These are phyloP conservation scores for Corymbia calophylla DNA, from an alignment of 441 rosid genomes.

Conservation along the genomic window DNA sequence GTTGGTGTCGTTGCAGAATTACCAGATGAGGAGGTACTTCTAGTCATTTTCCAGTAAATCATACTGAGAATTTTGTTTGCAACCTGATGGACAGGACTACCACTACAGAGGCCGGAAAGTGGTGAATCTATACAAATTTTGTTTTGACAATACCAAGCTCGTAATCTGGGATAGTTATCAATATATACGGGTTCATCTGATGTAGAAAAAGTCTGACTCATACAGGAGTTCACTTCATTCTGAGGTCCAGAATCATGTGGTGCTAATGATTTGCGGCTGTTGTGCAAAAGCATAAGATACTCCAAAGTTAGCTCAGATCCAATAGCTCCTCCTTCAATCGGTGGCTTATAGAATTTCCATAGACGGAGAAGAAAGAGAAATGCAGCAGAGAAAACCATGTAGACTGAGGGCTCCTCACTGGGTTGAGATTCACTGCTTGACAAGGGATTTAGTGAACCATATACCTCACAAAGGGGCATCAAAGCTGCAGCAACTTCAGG, in stretches of 20 bases:
- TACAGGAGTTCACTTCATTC: constrained; percentile 13
- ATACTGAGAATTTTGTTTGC: constrained; percentile 49
- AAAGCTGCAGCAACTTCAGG: constrained; percentile 73
- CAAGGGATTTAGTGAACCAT: constrained; percentile 49
- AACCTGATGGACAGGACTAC: constrained; percentile 54
- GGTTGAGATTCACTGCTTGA: constrained; percentile 19
- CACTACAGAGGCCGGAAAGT: constrained; percentile 34
- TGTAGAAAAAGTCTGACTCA: constrained; percentile 9
- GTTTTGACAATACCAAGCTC: constrained; percentile 69
- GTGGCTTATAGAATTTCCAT: constrained; percentile 72
- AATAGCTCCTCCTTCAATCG: constrained; percentile 34
- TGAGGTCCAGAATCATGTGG: constrained; percentile 9
- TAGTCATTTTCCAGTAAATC: constrained; percentile 51
- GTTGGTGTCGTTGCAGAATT: constrained; percentile 38
- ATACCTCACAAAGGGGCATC: constrained; percentile 62
- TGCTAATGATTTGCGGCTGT: constrained; percentile 23
- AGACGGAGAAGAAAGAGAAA: constrained; percentile 71
- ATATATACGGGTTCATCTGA: constrained; percentile 34
- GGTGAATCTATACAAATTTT: constrained; percentile 52
- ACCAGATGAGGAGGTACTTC: constrained; percentile 20
- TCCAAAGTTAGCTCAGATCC: constrained; percentile 47
- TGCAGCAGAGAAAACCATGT: constrained; percentile 57
- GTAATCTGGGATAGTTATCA: constrained; percentile 47
- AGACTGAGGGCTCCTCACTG: constrained; percentile 36
- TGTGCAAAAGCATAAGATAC: constrained; percentile 45